Base-by-base conservation (phyloP, 1,284 basidiomycete species). In the Mycosarcoma mackinlayi region DNA sequence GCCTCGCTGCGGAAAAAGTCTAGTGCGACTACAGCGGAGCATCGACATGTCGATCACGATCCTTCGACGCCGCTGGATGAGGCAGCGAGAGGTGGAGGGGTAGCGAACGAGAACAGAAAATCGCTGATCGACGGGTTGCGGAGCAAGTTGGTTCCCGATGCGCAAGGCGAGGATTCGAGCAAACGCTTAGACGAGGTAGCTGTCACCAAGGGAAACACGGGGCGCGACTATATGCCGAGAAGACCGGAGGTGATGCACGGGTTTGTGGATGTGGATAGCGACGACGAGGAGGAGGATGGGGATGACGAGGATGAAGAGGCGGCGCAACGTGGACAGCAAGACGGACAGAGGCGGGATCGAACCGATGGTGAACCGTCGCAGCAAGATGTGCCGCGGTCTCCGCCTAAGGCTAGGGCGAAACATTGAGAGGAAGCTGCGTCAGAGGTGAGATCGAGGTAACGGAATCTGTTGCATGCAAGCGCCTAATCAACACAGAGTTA, bases 171-270 rank as follows among this genome's bases (percentile, higher is more conserved):
- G 10, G 27, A 39, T 37, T 45, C 52, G 6, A 58, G 62, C 2
- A 52, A 55, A 14, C 24, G 39, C 21, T 27, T 72, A 23, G 69
- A 72, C 27, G 44, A 72, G 16, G 23, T 63, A 3, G 69, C 46
- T 14, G 69, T 30, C 8, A 72, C 69, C 2, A 72, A 67, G 25
- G 69, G 69, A 3, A 28, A 54, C 9, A 40, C 47, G 16, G 69
- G 63, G 2, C 23, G 69, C 11, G 63, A 72, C 35, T 72, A 67
- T 35, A 35, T 33, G 13, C 69, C 69, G 31, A 37, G 69, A 25
- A 18, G 24, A 8, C 44, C 19, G 2, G 54, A 66, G 25, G 13
- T 6, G 24, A 50, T 46, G 18, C 16, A 13, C 0, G 61, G 41
- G 3, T 55, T 39, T 49, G 60, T 57, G 4, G 60, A 59, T 33